Base-by-base conservation (phyloP, 306 rosid species). In the Dicorynia guianensis region DNA sequence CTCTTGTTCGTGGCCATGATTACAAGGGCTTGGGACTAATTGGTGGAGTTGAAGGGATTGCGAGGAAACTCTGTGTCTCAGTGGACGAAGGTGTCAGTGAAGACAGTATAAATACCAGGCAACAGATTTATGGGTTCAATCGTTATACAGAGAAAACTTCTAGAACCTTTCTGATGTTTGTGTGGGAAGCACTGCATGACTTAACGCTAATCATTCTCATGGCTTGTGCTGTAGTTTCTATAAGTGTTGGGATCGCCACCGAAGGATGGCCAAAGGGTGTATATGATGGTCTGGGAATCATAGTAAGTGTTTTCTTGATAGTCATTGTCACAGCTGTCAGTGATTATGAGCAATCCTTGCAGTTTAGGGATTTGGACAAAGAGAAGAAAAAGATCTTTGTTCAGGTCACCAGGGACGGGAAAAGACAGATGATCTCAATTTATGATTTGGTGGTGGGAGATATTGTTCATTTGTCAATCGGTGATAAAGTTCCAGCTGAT, bases 401-500 rank as follows among this genome's bases (percentile, higher is more conserved):
- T 70, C 87, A 95, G 47, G 97, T 92, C 69, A 92, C 86, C 25
- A 86, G 98, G 73, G 89, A 89, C 52, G 95, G 96, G 11, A 80
- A 82, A 76, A 86, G 98, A 72, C 80, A 86, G 84, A 92, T 80
- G 67, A 79, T 95, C 72, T 86, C 84, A 58, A 90, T 92, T 50
- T 92, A 87, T 55, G 97, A 95, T 80, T 69, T 95, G 74, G 96
- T 90, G 34, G 96, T 87, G 62, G 98, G 98, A 69, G 98, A 95
- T 63, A 76, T 95, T 62, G 96, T 95, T 67, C 97, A 89, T 86
- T 84, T 95, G 74, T 90, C 97, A 52, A 84, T 89, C 8, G 98
- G 98, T 43, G 91, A 92, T 82, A 95, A 80, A 86, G 97, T 95
- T 72, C 98, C 97, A 47, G 98, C 98, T 20, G 98, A 95, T 87